Evolutionary conservation across 1,284 basidiomycete species (phyloP).

Genomic region (Puccinia triticina): DNA sequence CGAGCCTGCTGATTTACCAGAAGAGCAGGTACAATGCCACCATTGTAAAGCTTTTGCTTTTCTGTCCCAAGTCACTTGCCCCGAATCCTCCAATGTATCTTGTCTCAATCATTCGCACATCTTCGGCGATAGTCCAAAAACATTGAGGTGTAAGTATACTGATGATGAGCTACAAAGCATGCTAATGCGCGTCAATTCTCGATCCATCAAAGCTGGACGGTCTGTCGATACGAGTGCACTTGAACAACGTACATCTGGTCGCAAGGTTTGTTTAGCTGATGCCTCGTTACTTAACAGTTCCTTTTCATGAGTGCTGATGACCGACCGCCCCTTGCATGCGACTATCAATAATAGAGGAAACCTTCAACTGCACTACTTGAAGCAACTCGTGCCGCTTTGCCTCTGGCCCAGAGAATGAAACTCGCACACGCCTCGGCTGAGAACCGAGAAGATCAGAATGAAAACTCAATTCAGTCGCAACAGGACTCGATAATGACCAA

Average conservation of each 20-base stretch:
- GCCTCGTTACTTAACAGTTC: not conserved
- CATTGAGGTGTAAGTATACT: constrained; percentile 76
- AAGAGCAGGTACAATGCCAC: constrained; percentile 85
- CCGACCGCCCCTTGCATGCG: not conserved
- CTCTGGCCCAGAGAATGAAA: constrained; percentile 47
- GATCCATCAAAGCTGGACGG: constrained; percentile 50
- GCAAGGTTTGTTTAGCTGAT: constrained; percentile 27
- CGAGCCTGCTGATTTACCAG: constrained; percentile 77
- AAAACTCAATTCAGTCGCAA: constrained; percentile 3
- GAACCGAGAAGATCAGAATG: constrained; percentile 26
- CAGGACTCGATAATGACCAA: constrained; percentile 17
- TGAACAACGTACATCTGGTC: constrained; percentile 50
- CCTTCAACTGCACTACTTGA: constrained; percentile 47
- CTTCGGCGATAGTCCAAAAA: constrained; percentile 34
- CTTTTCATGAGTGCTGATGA: constrained; percentile 18
- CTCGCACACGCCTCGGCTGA: constrained; percentile 34
- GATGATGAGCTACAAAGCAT: constrained; percentile 70
- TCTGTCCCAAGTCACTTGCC: constrained; percentile 67
- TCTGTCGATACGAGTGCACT: constrained; percentile 35
- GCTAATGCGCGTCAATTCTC: constrained; percentile 48
- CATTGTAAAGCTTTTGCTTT: constrained; percentile 95
- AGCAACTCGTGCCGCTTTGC: constrained; percentile 43
- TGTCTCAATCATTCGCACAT: constrained; percentile 77
- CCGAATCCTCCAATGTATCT: constrained; percentile 59
- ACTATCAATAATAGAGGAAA: constrained; percentile 40